These are phyloP conservation scores for Aquilaria agallochum DNA, from an alignment of 441 rosid species.

Conservation along the genomic window DNA sequence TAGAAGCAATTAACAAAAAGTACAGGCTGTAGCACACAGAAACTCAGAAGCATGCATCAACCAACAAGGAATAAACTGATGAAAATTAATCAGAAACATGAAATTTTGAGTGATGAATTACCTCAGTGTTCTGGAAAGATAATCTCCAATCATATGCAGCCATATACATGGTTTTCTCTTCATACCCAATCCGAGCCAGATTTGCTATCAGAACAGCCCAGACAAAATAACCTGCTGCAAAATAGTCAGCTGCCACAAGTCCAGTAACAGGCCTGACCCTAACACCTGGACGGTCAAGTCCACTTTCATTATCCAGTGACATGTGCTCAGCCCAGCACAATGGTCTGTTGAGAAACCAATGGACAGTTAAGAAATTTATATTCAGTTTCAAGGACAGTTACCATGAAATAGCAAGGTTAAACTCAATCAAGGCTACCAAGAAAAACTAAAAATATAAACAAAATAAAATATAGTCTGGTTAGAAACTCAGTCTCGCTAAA, in stretches of 20 bases:
- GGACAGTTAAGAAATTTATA: slow-evolving; percentile 1
- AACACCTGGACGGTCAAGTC: slow-evolving; percentile 43
- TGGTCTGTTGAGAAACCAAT: slow-evolving; percentile 28
- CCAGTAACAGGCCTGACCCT: slow-evolving; percentile 49
- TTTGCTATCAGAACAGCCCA: slow-evolving; percentile 55
- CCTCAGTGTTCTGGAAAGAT: slow-evolving; percentile 54
- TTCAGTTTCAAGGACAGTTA: slow-evolving; percentile 1
- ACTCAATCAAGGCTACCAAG: too few relatives aligned
- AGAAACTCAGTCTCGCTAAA: too few relatives aligned
- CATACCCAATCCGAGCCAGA: slow-evolving; percentile 47
- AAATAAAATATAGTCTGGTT: too few relatives aligned
- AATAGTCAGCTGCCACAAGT: slow-evolving; percentile 53
- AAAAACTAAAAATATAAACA: too few relatives aligned
- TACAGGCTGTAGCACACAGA: not conserved
- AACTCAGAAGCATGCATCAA: not conserved
- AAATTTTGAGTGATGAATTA: slow-evolving; percentile 12
- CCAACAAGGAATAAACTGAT: not conserved
- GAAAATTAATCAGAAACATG: not conserved
- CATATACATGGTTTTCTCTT: slow-evolving; percentile 52
- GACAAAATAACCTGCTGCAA: slow-evolving; percentile 48
- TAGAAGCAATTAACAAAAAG: not conserved
- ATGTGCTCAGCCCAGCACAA: slow-evolving; percentile 51
- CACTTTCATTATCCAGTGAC: slow-evolving; percentile 52
- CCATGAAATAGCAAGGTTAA: too few relatives aligned
- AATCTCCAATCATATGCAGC: slow-evolving; percentile 56